Base-by-base conservation (phyloP, 495 filamentous ascomycete species). In the Lasiosphaeria miniovina region DNA sequence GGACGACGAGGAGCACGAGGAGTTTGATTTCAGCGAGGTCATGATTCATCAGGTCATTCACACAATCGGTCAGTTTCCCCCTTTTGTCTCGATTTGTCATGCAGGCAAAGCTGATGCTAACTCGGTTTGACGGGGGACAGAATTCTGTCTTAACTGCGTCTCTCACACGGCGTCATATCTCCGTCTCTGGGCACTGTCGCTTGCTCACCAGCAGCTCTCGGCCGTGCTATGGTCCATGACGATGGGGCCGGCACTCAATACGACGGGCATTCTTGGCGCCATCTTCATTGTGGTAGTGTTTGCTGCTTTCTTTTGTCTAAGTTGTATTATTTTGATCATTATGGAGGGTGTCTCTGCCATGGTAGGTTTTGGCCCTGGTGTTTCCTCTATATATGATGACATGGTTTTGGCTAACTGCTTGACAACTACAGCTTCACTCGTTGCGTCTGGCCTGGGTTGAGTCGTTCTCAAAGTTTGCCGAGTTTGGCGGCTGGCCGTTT, bases 21-120 rank as follows among this genome's bases (percentile, higher is more conserved):
- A 98, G 67, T 99, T 99, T 71, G 94, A 98, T 60, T 98, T 98
- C 70, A 81, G 84, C 38, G 94, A 99, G 65, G 80, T 91, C 63
- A 96, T 98, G 90, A 99, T 99, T 68, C 94, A 99, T 73, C 94
- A 99, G 72, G 88, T 96, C 70, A 98, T 98, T 69, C 94, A 98
- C 76, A 98, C 94, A 31, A 98, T 98, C 67, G 90, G 89, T 91
- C 82, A 75, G 86, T 60, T 51, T 52, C 41, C 4, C 54, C 31
- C 55, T 68, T 49, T 66, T 52, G 14, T 33, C 45, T 41, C 38
- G 8, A 41, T 3, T 41, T 41, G 38, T 7, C 38, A 41, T 46
- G 55, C 8, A 35, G 12, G 40, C 33, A 17, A 52, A 15, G 14
- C 4, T 3, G 3, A 35, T 15, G 34, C 48, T 61, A 59, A 68